Evolutionary conservation across 441 rosid genomes (phyloP).

Genomic region (Euphorbia celastroides): DNA sequence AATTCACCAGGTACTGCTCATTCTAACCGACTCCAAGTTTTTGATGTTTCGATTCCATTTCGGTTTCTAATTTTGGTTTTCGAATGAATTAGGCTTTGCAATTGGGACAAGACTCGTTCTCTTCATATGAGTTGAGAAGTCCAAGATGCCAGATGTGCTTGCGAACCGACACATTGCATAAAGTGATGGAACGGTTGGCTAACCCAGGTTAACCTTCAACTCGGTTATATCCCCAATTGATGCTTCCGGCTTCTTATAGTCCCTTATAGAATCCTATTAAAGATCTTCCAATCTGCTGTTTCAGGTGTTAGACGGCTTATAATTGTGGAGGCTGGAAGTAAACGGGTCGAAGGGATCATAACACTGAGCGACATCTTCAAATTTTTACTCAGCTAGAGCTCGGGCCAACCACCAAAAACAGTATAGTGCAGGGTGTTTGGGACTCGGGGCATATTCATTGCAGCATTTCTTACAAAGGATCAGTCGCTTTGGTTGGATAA

Average conservation of each 20-base stretch:
- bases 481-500: no score
- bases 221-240: neutral
- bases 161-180: conserved; percentile 47
- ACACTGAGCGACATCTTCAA: conserved; percentile 77
- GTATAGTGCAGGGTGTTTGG: conserved; percentile 16
- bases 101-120: conserved; percentile 69
- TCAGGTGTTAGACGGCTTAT: conserved; percentile 87
- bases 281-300: conserved; percentile 9
- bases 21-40: neutral
- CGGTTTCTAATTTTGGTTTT: conserved; percentile 4
- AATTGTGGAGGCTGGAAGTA: conserved; percentile 95
- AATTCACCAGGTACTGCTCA: conserved; percentile 66
- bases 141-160: conserved; percentile 84
- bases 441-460: conserved; percentile 4
- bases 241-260: no score
- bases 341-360: conserved; percentile 88
- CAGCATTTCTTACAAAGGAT: conserved; percentile 11
- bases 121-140: conserved; percentile 46
- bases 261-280: neutral
- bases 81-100: conserved; percentile 69
- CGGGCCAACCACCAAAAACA: conserved; percentile 5
- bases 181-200: conserved; percentile 62
- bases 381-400: conserved; percentile 62
- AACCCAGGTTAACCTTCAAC: conserved; percentile 60
- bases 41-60: no score